Base-by-base conservation (phyloP, 345 rosid genomes). In the Boechera retrofracta region DNA sequence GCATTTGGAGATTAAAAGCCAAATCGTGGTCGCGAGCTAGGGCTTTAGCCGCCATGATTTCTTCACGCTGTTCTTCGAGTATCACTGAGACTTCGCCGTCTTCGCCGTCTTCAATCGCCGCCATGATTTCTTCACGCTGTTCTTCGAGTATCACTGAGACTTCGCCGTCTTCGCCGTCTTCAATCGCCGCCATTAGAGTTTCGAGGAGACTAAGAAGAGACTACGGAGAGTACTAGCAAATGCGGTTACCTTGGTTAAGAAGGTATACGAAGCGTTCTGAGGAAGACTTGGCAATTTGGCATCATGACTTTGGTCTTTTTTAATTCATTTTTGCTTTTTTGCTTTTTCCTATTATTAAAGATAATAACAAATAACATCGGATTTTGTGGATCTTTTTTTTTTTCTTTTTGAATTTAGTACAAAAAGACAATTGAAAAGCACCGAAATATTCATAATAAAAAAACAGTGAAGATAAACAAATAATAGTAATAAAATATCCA, bases 1-100 rank as follows among this genome's bases (percentile, higher is more conserved):
- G 73, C 84, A 89, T 75, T 72, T 91, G 96, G 70, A 91, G 91
- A 13, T 80, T 53, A 82, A 83, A 87, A 15, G 93, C 96, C 4
- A 83, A 81, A 49, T 88, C 89, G 47, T 64, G 73, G 69, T 91
- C 96, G 5, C 80, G 18, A n/a, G 63, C 62, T 15, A 82, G 60
- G 80, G 88, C 28, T 77, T 73, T 77, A 59, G 91, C 91, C 4
- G 79, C 86, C 58, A 74, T 64, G 77, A 88, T 49, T 57, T 84
- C 88, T 51, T 79, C 78, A 42, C 78, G 84, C 47, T 86, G 95
- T 67, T 72, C 83, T 9, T 73, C 48, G 13, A 86, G 79, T 2
- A 80, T 52, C 57, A 68, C 38, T 1, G 68, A 11, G 61, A 79
- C 57, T 24, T 78, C 84, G 67, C 74, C 82, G 6, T 9, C 42